These are phyloP conservation scores for Aspergillus intermedius DNA, from an alignment of 2,329 filamentous ascomycete species.

Conservation along the genomic window DNA sequence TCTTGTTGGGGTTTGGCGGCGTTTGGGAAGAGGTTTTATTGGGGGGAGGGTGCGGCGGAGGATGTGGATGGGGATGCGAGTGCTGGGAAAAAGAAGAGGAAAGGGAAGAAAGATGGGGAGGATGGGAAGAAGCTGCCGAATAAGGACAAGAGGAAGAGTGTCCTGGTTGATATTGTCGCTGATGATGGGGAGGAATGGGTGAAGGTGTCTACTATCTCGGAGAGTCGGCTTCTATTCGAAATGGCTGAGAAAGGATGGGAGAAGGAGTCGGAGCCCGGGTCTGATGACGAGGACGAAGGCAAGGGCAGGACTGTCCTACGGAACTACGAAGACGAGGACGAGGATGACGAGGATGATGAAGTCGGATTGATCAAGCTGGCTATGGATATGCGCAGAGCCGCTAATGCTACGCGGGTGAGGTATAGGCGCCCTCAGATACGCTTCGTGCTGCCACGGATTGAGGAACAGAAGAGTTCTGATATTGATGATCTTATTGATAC, in stretches of 20 bases:
- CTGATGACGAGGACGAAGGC: conserved; percentile 16
- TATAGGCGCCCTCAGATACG: conserved; percentile 55
- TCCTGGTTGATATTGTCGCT: conserved; percentile 59
- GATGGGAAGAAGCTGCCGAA: conserved; percentile 22
- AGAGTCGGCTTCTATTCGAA: conserved; percentile 59
- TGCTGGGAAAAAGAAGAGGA: conserved; percentile 7
- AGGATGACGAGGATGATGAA: conserved; percentile 48
- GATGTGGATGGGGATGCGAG: conserved; percentile 9
- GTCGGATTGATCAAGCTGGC: conserved; percentile 57
- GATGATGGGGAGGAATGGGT: conserved; percentile 60
- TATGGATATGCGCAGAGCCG: conserved; percentile 52
- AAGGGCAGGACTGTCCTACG: conserved; percentile 17
- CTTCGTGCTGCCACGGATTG: conserved; percentile 56
- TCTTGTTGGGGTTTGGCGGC: conserved; percentile 49
- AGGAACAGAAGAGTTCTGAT: conserved; percentile 44
- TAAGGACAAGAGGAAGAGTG: conserved; percentile 43
- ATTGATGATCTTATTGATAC: conserved; percentile 52
- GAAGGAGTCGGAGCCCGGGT: conserved; percentile 42
- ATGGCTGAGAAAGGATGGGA: conserved; percentile 64
- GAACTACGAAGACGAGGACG: conserved; percentile 32
- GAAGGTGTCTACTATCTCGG: conserved; percentile 60
- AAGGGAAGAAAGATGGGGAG: conserved; percentile 4
- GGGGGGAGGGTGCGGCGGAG: conserved; percentile 18
- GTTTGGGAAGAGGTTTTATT: conserved; percentile 53
- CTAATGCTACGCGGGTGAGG: conserved; percentile 50